A percentile compares a stretch with the other conserved stretches of the same genome.
Conservation (phyloP, 2,329 filamentous ascomycete genomes). For the Botryotinia calthae region DNA sequence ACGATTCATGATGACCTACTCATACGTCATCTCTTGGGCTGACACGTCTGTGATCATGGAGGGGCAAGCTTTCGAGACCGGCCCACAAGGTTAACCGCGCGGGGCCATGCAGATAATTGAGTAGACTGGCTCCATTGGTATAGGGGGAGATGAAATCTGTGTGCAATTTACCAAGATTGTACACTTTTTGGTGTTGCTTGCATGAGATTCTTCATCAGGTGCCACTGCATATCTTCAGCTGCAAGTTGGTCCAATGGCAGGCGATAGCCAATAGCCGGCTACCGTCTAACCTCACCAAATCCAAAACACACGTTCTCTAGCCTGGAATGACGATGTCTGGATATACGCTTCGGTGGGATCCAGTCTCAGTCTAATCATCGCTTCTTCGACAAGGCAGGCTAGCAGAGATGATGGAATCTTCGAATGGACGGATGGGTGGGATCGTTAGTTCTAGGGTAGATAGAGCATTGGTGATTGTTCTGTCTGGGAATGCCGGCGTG, state of each 20-base stretch:
- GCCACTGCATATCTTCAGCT: neutral
- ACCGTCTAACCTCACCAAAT: neutral
- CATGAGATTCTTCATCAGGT: neutral
- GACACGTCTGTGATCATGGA: neutral
- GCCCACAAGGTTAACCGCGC: neutral
- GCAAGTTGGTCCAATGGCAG: neutral
- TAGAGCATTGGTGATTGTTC: neutral
- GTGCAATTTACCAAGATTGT: too few species aligned
- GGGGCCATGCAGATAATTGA: neutral
- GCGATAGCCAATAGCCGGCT: neutral
- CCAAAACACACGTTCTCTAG: neutral
- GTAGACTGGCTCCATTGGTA: neutral
- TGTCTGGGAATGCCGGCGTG: neutral
- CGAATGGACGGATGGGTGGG: neutral
- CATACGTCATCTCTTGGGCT: slow-evolving; percentile 6
- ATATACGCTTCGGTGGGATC: neutral
- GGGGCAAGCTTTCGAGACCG: neutral
- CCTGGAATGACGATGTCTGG: neutral
- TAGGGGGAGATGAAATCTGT: neutral
- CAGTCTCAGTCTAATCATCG: neutral
- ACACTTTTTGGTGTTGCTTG: neutral
- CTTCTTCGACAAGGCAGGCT: neutral
- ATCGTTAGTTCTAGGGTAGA: neutral
- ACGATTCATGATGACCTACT: neutral
- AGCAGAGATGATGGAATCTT: neutral